Conservation (phyloP, 176 grass and related monocot genomes). For the Aegilops speltoides region DNA sequence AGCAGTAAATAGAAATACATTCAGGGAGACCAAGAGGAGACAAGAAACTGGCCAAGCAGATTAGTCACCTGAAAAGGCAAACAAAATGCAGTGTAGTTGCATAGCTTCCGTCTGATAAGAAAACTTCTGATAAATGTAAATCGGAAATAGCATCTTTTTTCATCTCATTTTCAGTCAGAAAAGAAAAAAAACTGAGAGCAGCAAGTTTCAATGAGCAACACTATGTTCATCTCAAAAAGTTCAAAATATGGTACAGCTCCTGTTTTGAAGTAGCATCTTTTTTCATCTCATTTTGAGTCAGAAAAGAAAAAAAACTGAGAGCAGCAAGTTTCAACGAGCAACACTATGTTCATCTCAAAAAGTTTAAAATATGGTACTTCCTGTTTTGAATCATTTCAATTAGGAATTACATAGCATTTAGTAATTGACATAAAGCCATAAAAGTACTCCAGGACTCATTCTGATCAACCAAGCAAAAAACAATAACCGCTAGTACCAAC, state of each 20-base stretch:
- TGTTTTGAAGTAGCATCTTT: conserved; percentile 13
- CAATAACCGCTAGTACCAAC: conserved; percentile 4
- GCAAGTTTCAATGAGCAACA: not conserved
- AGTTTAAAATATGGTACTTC: not conserved
- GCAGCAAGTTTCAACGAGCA: conserved; percentile 3
- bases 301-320: not conserved
- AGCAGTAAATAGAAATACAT: conserved; percentile 16
- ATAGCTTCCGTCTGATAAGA: not conserved
- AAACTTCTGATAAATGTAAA: not conserved
- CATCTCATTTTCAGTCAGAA: conserved; percentile 6
- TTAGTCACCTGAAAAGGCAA: conserved; percentile 71
- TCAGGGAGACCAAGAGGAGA: conserved; percentile 67
- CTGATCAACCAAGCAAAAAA: conserved; percentile 21
- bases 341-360: not conserved
- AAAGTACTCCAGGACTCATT: not conserved
- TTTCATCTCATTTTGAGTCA: conserved; percentile 5
- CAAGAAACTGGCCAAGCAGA: conserved; percentile 67
- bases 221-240: not conserved
- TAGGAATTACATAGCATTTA: conserved; percentile 13
- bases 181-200: not conserved
- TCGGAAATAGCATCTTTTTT: not conserved
- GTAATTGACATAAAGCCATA: not conserved
- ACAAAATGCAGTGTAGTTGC: conserved; percentile 18
- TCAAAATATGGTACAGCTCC: not conserved
- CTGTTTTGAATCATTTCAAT: conserved; percentile 21